Conservation (phyloP, 768 basidiomycete genomes). For the Megacollybia marginata region DNA sequence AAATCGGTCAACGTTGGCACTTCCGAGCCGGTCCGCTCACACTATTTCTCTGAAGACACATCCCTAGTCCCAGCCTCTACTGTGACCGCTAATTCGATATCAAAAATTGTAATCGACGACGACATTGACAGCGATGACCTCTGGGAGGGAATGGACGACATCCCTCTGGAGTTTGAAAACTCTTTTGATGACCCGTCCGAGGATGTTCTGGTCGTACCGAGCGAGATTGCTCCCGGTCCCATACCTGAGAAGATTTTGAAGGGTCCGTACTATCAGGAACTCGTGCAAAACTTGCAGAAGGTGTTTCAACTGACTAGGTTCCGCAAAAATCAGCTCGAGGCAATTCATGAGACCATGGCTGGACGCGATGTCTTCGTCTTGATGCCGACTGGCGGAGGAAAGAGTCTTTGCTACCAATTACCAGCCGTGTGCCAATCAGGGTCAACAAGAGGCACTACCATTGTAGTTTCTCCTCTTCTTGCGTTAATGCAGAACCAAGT, state of each 20-base stretch:
- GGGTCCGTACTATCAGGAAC: conserved; percentile 37
- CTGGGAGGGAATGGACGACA: conserved; percentile 39
- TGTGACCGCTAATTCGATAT: not conserved
- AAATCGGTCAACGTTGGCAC: too few species aligned
- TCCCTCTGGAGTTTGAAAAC: conserved; percentile 11
- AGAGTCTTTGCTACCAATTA: conserved; percentile 84
- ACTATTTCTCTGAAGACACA: not conserved
- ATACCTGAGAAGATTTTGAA: conserved; percentile 6
- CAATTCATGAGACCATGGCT: conserved; percentile 70
- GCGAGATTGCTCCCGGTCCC: conserved; percentile 7
- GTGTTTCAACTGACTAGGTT: conserved; percentile 66
- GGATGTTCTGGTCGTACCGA: conserved; percentile 11
- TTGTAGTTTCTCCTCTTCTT: conserved; percentile 86
- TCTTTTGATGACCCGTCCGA: conserved; percentile 20
- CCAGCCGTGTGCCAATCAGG: conserved; percentile 78
- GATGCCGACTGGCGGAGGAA: conserved; percentile 95
- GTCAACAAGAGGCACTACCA: conserved; percentile 70
- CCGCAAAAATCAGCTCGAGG: conserved; percentile 79
- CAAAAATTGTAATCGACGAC: conserved; percentile 7
- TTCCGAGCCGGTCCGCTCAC: not conserved
- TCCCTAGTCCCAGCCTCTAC: not conserved
- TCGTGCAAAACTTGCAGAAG: conserved; percentile 41
- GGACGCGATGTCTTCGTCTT: conserved; percentile 89
- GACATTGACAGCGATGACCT: conserved; percentile 35
- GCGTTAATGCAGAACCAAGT: conserved; percentile 92